Evolutionary conservation across 2,329 filamentous ascomycete genomes (phyloP).

Genomic region (Neoscytalidium dimidiatum): DNA sequence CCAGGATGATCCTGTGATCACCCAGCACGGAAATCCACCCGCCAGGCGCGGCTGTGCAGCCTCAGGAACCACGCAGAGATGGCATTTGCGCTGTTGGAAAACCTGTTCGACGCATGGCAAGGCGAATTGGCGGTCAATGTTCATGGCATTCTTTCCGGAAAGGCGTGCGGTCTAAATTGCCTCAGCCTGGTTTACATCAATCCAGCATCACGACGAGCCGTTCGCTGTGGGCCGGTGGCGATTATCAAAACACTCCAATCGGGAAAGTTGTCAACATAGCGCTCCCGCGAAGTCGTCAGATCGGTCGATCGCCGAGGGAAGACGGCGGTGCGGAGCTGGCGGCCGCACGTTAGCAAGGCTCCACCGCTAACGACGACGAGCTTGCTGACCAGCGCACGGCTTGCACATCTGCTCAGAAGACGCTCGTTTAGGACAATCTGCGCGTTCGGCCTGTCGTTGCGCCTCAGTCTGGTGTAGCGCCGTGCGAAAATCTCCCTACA

Average conservation of each 20-base stretch:
- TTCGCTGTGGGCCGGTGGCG: conserved; percentile 8
- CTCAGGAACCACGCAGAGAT: background rate
- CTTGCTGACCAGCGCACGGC: background rate
- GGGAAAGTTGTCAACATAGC: background rate
- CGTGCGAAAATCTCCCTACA: background rate
- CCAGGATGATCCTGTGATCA: conserved; percentile 14
- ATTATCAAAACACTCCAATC: conserved; percentile 1
- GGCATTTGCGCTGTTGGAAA: background rate
- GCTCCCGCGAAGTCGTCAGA: background rate
- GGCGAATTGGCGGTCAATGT: background rate
- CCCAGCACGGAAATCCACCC: background rate
- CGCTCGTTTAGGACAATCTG: background rate
- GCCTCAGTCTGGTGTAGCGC: conserved; percentile 2
- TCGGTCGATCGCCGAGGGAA: background rate
- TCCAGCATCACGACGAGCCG: background rate
- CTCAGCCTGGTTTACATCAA: background rate
- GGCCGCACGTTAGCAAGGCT: background rate
- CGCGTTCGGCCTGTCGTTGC: background rate
- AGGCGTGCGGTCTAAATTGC: background rate
- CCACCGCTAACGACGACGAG: background rate
- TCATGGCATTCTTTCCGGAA: background rate
- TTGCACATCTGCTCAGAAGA: background rate
- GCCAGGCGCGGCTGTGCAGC: background rate
- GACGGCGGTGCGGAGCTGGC: background rate
- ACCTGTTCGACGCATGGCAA: background rate